A percentile compares a stretch with the other conserved stretches of the same genome.
Evolutionary conservation across 1,139 yeast genomes (phyloP).

Genomic region (Sugiyamaella grinbergsii): DNA sequence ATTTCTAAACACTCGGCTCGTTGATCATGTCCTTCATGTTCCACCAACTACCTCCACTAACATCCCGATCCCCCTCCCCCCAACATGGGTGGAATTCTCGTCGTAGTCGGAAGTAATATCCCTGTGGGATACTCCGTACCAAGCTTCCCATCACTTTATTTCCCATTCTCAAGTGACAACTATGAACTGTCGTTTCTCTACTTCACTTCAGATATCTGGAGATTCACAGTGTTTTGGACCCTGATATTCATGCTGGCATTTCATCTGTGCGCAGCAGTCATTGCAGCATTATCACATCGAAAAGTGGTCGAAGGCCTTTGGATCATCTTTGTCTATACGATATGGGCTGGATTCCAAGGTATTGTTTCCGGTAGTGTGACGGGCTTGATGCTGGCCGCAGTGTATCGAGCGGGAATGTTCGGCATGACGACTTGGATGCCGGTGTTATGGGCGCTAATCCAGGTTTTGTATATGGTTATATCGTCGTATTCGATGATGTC

Average conservation of each 20-base stretch:
- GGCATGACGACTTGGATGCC: slow-evolving; percentile 96
- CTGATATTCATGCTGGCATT: slow-evolving; percentile 62
- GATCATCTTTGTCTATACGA: slow-evolving; percentile 45
- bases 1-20: no score
- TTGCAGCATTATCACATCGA: slow-evolving; percentile 60
- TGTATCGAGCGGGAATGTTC: slow-evolving; percentile 68
- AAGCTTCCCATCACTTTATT: slow-evolving; percentile 72
- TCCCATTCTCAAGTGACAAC: slow-evolving; percentile 56
- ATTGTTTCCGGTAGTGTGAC: slow-evolving; percentile 70
- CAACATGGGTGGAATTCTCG: slow-evolving; percentile 28
- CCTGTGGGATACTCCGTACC: slow-evolving; percentile 87
- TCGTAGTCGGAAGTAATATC: slow-evolving; percentile 40
- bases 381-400: slow-evolving; percentile 67
- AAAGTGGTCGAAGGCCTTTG: slow-evolving; percentile 46
- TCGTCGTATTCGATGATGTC: slow-evolving; percentile 62
- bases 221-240: slow-evolving; percentile 80
- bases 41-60: no score
- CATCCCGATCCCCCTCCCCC: no score
- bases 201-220: slow-evolving; percentile 75
- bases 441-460: slow-evolving; percentile 71
- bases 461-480: slow-evolving; percentile 64
- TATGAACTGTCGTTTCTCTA: slow-evolving; percentile 65
- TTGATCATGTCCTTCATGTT: no score
- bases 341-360: slow-evolving; percentile 64
- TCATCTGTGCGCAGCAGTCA: slow-evolving; percentile 63